phyloP scores from a whole-genome alignment of 176 grass and related monocot species.

The Coix lacrymajobi region DNA sequence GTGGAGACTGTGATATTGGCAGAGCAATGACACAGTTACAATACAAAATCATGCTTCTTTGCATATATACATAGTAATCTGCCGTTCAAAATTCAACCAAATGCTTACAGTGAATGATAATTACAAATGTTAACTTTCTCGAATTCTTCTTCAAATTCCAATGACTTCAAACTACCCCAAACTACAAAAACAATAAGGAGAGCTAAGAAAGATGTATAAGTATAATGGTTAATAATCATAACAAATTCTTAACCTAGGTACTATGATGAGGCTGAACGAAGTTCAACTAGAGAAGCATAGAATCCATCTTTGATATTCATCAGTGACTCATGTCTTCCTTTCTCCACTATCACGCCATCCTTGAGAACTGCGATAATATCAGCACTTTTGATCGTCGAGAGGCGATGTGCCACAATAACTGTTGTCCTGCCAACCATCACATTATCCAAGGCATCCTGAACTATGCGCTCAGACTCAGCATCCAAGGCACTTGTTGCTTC shows the following conservation, averaged over 20 bases:
- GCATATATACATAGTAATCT: neutral
- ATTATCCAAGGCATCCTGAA: slow-evolving; percentile 65
- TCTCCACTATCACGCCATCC: slow-evolving; percentile 63
- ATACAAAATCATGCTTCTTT: neutral
- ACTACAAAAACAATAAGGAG: neutral
- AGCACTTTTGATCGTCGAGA: slow-evolving; percentile 69
- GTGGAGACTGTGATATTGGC: neutral
- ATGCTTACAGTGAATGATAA: neutral
- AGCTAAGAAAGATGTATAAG: neutral
- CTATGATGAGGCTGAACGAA: slow-evolving; percentile 30
- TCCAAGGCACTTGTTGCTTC: slow-evolving; percentile 81
- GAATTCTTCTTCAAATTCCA: neutral
- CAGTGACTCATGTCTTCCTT: slow-evolving; percentile 59
- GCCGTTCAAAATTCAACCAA: neutral
- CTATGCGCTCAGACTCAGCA: slow-evolving; percentile 70
- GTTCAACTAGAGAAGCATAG: slow-evolving; percentile 68
- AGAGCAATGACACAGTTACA: neutral
- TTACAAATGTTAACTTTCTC: neutral
- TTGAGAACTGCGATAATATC: slow-evolving; percentile 77
- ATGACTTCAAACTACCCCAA: neutral
- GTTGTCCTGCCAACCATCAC: slow-evolving; percentile 81
- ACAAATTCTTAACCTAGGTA: neutral
- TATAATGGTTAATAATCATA: neutral
- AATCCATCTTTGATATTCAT: slow-evolving; percentile 62
- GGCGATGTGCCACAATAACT: slow-evolving; percentile 62